Evolutionary conservation across 2,329 filamentous ascomycete species (phyloP).

Genomic region (Westerdykella aurantiaca): DNA sequence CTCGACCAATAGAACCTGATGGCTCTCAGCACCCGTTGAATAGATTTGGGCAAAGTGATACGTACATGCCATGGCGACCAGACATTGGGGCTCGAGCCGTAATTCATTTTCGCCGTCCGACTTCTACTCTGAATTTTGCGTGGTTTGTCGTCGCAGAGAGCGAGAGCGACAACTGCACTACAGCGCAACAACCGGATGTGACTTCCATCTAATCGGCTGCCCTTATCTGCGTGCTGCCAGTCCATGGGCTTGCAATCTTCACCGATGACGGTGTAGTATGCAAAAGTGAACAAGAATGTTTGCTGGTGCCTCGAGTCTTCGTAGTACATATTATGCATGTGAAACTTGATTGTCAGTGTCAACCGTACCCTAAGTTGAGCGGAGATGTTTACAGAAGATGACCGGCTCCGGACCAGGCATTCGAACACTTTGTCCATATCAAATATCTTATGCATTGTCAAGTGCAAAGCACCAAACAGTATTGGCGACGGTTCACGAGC

Average conservation of each 20-base stretch:
- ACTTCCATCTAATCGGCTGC: conserved; percentile 36
- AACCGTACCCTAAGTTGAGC: too few relatives aligned
- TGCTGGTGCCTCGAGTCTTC: conserved; percentile 45
- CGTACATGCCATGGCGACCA: conserved; percentile 53
- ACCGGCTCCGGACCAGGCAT: conserved; percentile 48
- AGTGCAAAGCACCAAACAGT: conserved; percentile 54
- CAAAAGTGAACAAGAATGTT: conserved; percentile 59
- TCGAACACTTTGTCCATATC: conserved; percentile 58
- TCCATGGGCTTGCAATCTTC: conserved; percentile 52
- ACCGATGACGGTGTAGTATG: conserved; percentile 58
- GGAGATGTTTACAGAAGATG: conserved; percentile 30
- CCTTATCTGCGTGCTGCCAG: conserved; percentile 54
- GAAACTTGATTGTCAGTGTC: conserved; percentile 5
- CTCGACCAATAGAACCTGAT: conserved; percentile 47
- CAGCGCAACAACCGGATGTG: conserved; percentile 58
- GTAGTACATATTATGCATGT: conserved; percentile 48
- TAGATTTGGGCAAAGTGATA: too few relatives aligned
- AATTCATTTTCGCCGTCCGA: conserved; percentile 43
- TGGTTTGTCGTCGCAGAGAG: conserved; percentile 49
- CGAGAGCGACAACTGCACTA: conserved; percentile 54
- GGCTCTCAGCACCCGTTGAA: too few relatives aligned
- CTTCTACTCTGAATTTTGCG: conserved; percentile 47
- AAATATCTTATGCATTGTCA: conserved; percentile 53
- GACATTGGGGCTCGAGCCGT: conserved; percentile 53
- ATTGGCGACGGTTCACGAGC: conserved; percentile 57